Percentiles rank a stretch among this genome's conserved stretches.
phyloP scores from a whole-genome alignment of 78 protist species.

The Goniomonas avonlea region DNA sequence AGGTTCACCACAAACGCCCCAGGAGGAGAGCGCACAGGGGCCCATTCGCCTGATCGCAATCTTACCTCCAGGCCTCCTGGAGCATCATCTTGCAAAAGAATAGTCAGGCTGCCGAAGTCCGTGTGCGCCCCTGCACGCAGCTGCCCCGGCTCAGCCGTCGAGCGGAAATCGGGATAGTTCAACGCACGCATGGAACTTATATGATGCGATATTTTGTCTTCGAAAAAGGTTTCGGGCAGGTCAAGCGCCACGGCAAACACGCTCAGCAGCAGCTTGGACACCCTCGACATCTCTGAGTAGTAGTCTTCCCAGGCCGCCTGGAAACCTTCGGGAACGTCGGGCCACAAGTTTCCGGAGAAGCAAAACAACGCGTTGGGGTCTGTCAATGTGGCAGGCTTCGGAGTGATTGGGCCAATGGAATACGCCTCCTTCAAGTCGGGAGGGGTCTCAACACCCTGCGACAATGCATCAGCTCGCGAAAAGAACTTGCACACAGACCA shows the following conservation, averaged over 20 bases:
- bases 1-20: slow-evolving; percentile 18
- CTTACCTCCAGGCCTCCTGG: slow-evolving; percentile 14
- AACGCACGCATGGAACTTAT: background rate
- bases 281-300: background rate
- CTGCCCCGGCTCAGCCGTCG: background rate
- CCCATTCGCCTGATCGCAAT: no score
- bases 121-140: slow-evolving; percentile 31
- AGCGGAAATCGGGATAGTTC: background rate
- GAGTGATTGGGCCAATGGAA: background rate
- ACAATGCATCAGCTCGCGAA: no score
- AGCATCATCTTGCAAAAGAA: background rate
- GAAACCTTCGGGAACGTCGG: background rate
- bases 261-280: background rate
- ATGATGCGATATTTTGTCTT: background rate
- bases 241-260: background rate
- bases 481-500: no score
- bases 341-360: background rate
- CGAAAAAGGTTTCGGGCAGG: background rate
- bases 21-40: background rate
- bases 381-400: no score
- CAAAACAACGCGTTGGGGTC: no score
- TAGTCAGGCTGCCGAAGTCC: slow-evolving; percentile 30
- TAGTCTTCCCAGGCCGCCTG: background rate
- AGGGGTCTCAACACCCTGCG: background rate
- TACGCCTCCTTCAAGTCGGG: background rate